Conservation (phyloP, 257 asterid genomes). For the Przewalskia tangutica region DNA sequence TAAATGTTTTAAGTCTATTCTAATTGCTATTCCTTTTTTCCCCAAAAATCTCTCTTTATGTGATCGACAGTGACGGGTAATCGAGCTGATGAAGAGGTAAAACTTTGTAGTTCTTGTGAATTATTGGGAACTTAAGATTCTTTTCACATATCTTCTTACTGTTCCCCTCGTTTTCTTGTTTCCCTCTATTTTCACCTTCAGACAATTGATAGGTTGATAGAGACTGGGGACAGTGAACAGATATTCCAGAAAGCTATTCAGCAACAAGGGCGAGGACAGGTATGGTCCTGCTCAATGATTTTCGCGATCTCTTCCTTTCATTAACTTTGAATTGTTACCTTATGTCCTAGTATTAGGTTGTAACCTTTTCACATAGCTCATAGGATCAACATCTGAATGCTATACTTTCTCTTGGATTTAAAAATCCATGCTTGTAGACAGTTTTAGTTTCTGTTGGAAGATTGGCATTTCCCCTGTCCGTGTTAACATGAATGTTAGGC, state of each 20-base stretch:
- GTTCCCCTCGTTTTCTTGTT: slow-evolving; percentile 2
- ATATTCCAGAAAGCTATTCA: slow-evolving; percentile 89
- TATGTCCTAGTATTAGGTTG: not conserved
- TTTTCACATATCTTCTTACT: not conserved
- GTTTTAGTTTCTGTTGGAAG: not conserved
- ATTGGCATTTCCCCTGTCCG: not conserved
- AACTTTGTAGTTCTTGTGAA: not conserved
- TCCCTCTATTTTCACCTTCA: slow-evolving; percentile 23
- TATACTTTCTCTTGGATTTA: not conserved
- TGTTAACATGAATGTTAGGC: not conserved
- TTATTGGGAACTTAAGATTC: slow-evolving; percentile 1
- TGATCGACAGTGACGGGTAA: slow-evolving; percentile 65
- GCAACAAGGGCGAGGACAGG: slow-evolving; percentile 99
- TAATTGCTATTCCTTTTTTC: slow-evolving; percentile 9
- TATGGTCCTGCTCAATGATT: slow-evolving; percentile 9
- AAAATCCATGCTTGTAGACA: not conserved
- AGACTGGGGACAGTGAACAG: slow-evolving; percentile 96
- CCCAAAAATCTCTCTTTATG: not conserved
- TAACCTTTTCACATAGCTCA: not conserved
- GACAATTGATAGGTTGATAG: slow-evolving; percentile 88
- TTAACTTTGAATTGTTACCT: not conserved
- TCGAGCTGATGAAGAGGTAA: slow-evolving; percentile 94
- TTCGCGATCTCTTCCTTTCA: not conserved
- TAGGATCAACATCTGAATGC: not conserved
- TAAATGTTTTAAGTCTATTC: slow-evolving; percentile 1